Evolutionary conservation across 2,329 filamentous ascomycete species (phyloP), one percentile per base, ranked within the genome.

Genomic region (Fusarium hainanense): DNA sequence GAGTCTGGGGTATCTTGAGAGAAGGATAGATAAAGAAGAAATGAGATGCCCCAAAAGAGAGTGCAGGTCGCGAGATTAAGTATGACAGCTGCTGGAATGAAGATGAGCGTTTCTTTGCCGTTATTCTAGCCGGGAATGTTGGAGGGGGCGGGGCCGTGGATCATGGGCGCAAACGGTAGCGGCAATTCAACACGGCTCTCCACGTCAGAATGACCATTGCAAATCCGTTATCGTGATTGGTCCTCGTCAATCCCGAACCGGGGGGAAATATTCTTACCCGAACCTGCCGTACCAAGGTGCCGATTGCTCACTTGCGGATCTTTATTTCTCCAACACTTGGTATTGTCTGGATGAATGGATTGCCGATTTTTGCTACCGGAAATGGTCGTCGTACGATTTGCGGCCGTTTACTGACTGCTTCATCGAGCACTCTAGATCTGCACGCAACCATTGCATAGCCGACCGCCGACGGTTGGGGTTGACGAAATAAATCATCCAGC

Each of bases 91-190:
- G 6, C 34, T 37, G 10, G 34, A 47, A 10, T 23, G n/a, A 28
- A 52, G 23, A n/a, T n/a, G 25, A 28, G 12, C 30, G 37, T 69
- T n/a, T n/a, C 34, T 37, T 69, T 68, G 66, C 66, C 66, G 66
- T 68, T 66, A 49, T 32, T 27, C 54, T 69, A 69, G 66, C 66
- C 66, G 66, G 63, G 48, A 54, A 46, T 28, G 27, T 25, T 66
- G 63, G 66, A 69, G 66, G 66, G 61, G 66, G 66, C 66, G 66
- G 66, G 66, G 66, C 66, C 66, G 66, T 69, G 47, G 47, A 69
- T 58, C 65, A 46, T 54, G 10, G 23, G 25, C 28, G 21, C 34
- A 32, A 67, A 56, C 49, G 16, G 63, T 69, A 66, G 66, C 66
- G 66, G 66, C 66, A 69, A 69, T 69, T 69, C 54, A 43, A 56